These are phyloP conservation scores for Euphrasia arctica DNA, from an alignment of 305 asterid species.

Conservation along the genomic window DNA sequence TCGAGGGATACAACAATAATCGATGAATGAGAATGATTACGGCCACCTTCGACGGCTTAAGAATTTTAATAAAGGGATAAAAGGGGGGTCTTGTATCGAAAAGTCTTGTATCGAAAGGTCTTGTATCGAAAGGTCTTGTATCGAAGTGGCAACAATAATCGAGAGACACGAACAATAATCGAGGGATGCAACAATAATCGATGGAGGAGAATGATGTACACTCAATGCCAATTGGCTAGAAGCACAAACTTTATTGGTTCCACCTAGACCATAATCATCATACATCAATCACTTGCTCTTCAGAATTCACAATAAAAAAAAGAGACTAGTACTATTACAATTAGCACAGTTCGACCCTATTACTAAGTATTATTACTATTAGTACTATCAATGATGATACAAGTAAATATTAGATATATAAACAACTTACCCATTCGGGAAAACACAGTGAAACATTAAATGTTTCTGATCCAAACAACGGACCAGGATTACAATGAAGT, in stretches of 20 bases:
- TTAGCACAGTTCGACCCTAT: not conserved
- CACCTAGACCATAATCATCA: constrained; percentile 31
- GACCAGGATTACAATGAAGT: constrained; percentile 94
- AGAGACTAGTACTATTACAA: not conserved
- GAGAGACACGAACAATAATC: no score
- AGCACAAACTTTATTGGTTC: constrained; percentile 45
- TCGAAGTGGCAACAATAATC: no score
- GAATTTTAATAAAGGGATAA: no score
- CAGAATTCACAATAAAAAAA: not conserved
- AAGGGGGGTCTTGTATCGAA: no score
- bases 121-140: no score
- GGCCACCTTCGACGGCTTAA: no score
- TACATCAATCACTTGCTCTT: not conserved
- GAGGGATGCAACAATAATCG: no score
- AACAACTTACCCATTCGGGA: constrained; percentile 68
- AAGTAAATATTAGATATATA: not conserved
- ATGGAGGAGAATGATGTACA: constrained; percentile 19
- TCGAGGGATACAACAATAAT: no score
- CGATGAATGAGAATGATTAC: no score
- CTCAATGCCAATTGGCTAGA: constrained; percentile 48
- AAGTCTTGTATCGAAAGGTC: no score
- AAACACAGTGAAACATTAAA: constrained; percentile 62
- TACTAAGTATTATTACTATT: no score
- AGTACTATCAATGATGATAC: not conserved
- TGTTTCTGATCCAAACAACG: constrained; percentile 68